Evolutionary conservation across 257 asterid genomes (phyloP).

Genomic region (Ilex aquifolium): DNA sequence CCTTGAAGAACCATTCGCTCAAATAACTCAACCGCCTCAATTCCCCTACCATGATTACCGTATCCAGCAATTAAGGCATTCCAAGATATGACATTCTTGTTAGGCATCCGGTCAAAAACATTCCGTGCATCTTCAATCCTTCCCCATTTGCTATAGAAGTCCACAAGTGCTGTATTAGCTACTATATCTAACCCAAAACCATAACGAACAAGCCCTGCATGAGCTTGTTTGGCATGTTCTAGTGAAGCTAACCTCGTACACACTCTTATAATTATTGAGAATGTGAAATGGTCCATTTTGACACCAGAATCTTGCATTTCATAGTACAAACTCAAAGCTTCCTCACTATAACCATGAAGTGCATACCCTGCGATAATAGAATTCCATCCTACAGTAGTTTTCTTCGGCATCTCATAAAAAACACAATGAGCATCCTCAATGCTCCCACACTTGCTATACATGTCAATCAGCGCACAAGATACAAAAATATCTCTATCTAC

Average conservation of each 20-base stretch:
- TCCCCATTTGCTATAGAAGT: conserved; percentile 92
- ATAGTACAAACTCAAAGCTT: conserved; percentile 61
- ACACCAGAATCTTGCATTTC: conserved; percentile 71
- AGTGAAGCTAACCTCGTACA: conserved; percentile 78
- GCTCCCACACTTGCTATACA: conserved; percentile 86
- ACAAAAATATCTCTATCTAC: conserved; percentile 40
- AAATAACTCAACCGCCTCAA: conserved; percentile 63
- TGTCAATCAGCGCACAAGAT: conserved; percentile 69
- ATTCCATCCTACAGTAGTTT: conserved; percentile 84
- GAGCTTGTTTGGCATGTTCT: conserved; percentile 86
- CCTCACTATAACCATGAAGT: conserved; percentile 73
- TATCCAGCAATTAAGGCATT: conserved; percentile 81
- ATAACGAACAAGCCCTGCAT: conserved; percentile 73
- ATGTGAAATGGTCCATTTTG: conserved; percentile 75
- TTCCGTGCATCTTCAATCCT: conserved; percentile 74
- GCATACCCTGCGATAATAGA: conserved; percentile 65
- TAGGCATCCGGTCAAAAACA: conserved; percentile 66
- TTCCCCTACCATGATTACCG: conserved; percentile 71
- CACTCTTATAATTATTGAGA: conserved; percentile 56
- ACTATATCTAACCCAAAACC: conserved; percentile 67
- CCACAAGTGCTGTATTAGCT: conserved; percentile 78
- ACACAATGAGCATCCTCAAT: conserved; percentile 58
- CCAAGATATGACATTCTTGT: conserved; percentile 67
- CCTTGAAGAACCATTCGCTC: conserved; percentile 60
- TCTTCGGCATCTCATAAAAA: conserved; percentile 58